Base-by-base conservation (phyloP, 345 rosid species). In the Melaleuca quinquenervia region DNA sequence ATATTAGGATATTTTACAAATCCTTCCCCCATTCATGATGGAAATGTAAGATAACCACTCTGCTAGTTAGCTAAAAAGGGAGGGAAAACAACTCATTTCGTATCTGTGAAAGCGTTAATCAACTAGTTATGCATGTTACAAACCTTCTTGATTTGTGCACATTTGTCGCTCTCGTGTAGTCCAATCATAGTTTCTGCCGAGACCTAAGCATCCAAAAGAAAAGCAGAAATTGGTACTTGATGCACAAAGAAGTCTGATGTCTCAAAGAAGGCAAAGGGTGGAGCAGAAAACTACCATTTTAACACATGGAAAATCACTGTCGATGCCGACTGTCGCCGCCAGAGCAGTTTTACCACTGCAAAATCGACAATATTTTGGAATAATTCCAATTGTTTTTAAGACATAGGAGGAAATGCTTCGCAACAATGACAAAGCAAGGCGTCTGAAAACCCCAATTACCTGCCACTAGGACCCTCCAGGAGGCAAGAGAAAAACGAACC, bases 161-260 rank as follows among this genome's bases (percentile, higher is more conserved):
- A 95, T 89, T 96, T 98, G 53, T 98, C 93, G 93, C 98, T 94
- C 94, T 94, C 99, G 48, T 93, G 94, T 87, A 93, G 96, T 87
- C 98, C 99, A 86, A 95, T 92, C 99, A 98, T 96, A 36, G 96
- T 41, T 91, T 95, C 99, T 45, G 98, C 96, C 24, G 98, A 98
- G 87, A 95, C 88, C 99, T 98, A 88, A 83, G 85, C 86, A 76
- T 86, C 55, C 62, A 29, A 60, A 52, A 83, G 84, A 83, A 78
- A 52, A 80, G 51, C 14, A 6, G 48, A 18, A 62, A 62, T 29
- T 62, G 21, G 29, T 29, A 29, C 44, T 29, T 29, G 75, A 62
- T 62, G 1, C 75, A 29, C 75, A 3, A 1, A 29, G 44, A 62
- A 62, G 44, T 62, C 44, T 15, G 44, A 62, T 15, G 14, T 8